phyloP scores from a whole-genome alignment of 2,329 filamentous ascomycete genomes.

The Penicillium sp. region DNA sequence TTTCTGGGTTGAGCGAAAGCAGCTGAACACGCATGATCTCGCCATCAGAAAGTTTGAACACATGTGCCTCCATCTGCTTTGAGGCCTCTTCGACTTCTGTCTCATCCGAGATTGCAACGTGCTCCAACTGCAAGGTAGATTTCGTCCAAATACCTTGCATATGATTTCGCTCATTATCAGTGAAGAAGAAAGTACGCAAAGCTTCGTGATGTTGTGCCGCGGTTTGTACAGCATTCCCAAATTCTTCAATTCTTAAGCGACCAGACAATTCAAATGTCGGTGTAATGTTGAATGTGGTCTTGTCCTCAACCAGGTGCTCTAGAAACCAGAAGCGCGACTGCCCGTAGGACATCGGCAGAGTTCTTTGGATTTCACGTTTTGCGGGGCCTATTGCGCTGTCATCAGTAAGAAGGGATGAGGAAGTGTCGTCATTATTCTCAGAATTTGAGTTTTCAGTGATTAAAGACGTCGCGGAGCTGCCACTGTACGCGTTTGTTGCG shows the following conservation, averaged over 20 bases:
- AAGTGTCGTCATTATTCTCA: constrained; percentile 13
- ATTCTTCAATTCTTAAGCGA: constrained; percentile 26
- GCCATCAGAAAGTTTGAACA: constrained; percentile 43
- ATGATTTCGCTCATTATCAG: constrained; percentile 9
- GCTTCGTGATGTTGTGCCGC: constrained; percentile 35
- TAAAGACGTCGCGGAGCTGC: constrained; percentile 14
- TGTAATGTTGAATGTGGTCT: constrained; percentile 45
- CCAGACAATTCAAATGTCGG: constrained; percentile 36
- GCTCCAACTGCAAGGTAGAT: constrained; percentile 31
- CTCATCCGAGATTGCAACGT: constrained; percentile 9
- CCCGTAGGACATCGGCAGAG: constrained; percentile 38
- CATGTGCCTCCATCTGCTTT: constrained; percentile 27
- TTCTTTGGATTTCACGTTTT: constrained; percentile 10
- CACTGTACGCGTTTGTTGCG: constrained; percentile 2
- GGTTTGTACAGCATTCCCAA: constrained; percentile 37
- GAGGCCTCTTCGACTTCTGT: constrained; percentile 25
- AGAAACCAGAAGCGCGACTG: constrained; percentile 46
- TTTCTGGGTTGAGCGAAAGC: constrained; percentile 14
- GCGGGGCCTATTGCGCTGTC: neutral
- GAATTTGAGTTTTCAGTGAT: constrained; percentile 17
- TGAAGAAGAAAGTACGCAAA: constrained; percentile 35
- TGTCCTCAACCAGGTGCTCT: constrained; percentile 31
- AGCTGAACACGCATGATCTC: constrained; percentile 26
- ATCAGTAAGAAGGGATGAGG: constrained; percentile 13
- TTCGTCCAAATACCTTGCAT: constrained; percentile 27